phyloP scores from a whole-genome alignment of 306 rosid species.

The Trifolium subterraneum region DNA sequence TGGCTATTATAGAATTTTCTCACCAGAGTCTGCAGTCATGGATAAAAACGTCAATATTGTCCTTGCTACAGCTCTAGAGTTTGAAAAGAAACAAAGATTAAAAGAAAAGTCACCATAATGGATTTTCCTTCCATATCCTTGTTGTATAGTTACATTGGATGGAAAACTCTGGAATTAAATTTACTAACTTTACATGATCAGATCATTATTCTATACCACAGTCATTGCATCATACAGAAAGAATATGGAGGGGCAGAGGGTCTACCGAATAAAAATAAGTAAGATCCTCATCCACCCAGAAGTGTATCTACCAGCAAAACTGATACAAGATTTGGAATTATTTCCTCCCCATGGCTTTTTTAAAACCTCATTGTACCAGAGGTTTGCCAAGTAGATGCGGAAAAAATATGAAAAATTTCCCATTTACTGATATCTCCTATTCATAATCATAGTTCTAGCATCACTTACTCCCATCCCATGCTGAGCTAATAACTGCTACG shows the following conservation, averaged over 20 bases:
- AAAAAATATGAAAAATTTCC: conserved; percentile 5
- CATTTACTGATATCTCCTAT: conserved; percentile 33
- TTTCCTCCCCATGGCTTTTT: neutral
- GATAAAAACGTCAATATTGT: neutral
- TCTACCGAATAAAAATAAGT: conserved; percentile 23
- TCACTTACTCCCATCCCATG: conserved; percentile 2
- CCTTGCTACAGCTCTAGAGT: conserved; percentile 8
- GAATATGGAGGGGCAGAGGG: conserved; percentile 24
- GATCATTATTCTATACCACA: conserved; percentile 26
- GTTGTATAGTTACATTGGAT: conserved; percentile 8
- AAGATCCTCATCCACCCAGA: conserved; percentile 25
- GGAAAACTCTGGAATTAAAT: neutral
- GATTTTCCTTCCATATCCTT: conserved; percentile 32
- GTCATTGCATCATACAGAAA: conserved; percentile 13
- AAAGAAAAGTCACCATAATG: neutral
- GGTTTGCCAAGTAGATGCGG: conserved; percentile 32
- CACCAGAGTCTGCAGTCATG: neutral
- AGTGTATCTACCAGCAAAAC: conserved; percentile 29
- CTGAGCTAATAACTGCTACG: conserved; percentile 39
- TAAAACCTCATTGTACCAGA: conserved; percentile 23
- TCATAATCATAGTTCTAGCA: conserved; percentile 5
- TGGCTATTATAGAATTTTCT: neutral
- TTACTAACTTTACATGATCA: neutral
- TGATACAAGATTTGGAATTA: conserved; percentile 20
- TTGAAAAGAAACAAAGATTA: conserved; percentile 12